These are phyloP conservation scores for Prunus padus DNA, from an alignment of 306 rosid genomes.

Conservation along the genomic window DNA sequence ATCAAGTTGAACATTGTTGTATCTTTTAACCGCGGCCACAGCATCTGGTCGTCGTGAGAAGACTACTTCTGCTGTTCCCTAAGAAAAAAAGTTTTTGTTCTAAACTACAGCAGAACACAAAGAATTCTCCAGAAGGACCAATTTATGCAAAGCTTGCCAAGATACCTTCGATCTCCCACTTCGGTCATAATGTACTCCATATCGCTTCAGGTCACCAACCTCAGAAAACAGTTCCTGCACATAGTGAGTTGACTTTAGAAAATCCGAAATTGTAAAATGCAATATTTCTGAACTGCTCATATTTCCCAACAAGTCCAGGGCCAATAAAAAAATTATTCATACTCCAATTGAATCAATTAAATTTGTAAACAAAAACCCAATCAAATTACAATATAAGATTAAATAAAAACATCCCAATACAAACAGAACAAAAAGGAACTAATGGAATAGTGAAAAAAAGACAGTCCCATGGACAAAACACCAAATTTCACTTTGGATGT, in stretches of 20 bases:
- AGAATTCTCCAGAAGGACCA: conserved; percentile 31
- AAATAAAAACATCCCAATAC: not conserved
- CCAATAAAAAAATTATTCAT: too few species aligned
- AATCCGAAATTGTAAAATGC: not conserved
- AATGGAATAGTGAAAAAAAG: not conserved
- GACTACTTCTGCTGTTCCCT: conserved; percentile 96
- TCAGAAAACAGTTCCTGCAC: conserved; percentile 89
- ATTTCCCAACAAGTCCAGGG: not conserved
- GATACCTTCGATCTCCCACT: conserved; percentile 98
- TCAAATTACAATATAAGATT: not conserved
- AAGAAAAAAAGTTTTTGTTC: conserved; percentile 29
- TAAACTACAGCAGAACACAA: conserved; percentile 37
- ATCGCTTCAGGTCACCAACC: conserved; percentile 89
- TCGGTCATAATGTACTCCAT: conserved; percentile 72
- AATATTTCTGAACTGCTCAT: not conserved
- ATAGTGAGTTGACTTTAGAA: not conserved
- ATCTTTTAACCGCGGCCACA: conserved; percentile 87
- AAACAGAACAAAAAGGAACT: not conserved
- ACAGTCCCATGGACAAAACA: not conserved
- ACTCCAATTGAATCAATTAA: not conserved
- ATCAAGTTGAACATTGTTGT: conserved; percentile 89
- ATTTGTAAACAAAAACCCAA: not conserved
- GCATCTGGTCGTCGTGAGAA: conserved; percentile 79
- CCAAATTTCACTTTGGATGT: not conserved
- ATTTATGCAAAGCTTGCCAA: conserved; percentile 28